Evolutionary conservation across 805 yeast genomes (phyloP).

Genomic region (Schizosaccharomyces lindneri): DNA sequence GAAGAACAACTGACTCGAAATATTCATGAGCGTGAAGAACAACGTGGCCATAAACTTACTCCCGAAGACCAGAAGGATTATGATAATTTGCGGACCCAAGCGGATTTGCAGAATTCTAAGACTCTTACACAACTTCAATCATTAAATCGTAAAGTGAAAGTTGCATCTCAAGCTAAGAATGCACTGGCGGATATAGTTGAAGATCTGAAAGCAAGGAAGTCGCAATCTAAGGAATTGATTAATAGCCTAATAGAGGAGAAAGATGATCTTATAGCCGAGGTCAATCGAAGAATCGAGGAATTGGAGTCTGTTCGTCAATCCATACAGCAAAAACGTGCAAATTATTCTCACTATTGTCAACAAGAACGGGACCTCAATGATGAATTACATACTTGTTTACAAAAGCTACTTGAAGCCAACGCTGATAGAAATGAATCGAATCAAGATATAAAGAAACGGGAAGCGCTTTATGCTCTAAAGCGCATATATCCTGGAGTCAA

Average conservation of each 20-base stretch:
- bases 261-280: constrained; percentile 10
- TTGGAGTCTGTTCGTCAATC: constrained; percentile 9
- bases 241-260: constrained; percentile 17
- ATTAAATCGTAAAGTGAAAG: background rate
- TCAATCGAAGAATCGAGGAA: constrained; percentile 6
- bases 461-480: constrained; percentile 42
- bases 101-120: background rate
- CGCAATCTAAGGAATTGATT: constrained; percentile 13
- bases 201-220: constrained; percentile 5
- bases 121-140: background rate
- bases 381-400: constrained; percentile 32
- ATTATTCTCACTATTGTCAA: constrained; percentile 8
- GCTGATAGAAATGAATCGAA: constrained; percentile 56
- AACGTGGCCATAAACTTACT: background rate
- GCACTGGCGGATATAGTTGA: constrained; percentile 6
- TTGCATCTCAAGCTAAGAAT: background rate
- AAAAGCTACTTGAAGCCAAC: constrained; percentile 42
- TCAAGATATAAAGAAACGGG: constrained; percentile 44
- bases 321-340: constrained; percentile 3
- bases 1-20: constrained; percentile 18
- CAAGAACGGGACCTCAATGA: constrained; percentile 35
- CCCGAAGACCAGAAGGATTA: constrained; percentile 6
- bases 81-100: constrained; percentile 19
- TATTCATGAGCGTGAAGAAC: constrained; percentile 12
- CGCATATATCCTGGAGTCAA: constrained; percentile 64